Percentiles rank a stretch among this genome's conserved stretches.
phyloP scores from a whole-genome alignment of 805 yeast species.

The Saccharomycopsis fibuligera region DNA sequence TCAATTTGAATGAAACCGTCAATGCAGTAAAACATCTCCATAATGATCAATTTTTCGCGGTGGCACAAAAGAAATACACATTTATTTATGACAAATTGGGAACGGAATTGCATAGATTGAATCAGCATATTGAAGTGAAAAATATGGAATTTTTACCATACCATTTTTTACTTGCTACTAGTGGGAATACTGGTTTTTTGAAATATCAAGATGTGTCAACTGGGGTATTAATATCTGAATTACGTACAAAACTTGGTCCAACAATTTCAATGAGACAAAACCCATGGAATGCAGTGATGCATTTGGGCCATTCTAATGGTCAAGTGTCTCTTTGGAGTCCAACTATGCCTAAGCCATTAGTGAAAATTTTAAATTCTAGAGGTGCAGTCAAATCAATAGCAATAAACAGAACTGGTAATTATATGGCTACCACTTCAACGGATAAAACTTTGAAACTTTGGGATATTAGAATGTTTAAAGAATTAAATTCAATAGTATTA shows the following conservation, averaged over 20 bases:
- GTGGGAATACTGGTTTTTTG: slow-evolving; percentile 83
- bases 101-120: slow-evolving; percentile 82
- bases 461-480: slow-evolving; percentile 85
- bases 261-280: slow-evolving; percentile 83
- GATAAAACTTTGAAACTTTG: slow-evolving; percentile 82
- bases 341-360: slow-evolving; percentile 76
- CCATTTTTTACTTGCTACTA: slow-evolving; percentile 79
- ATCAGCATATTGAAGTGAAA: slow-evolving; percentile 83
- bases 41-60: slow-evolving; percentile 91
- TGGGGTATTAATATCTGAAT: slow-evolving; percentile 77
- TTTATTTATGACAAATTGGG: slow-evolving; percentile 91
- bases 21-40: slow-evolving; percentile 87
- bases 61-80: slow-evolving; percentile 91
- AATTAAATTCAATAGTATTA: slow-evolving; percentile 48
- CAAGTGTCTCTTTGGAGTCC: slow-evolving; percentile 94
- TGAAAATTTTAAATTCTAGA: slow-evolving; percentile 67
- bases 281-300: slow-evolving; percentile 94
- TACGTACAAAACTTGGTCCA: slow-evolving; percentile 85
- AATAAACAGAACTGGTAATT: slow-evolving; percentile 83
- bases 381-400: slow-evolving; percentile 88
- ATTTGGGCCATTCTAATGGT: slow-evolving; percentile 90
- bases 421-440: slow-evolving; percentile 90
- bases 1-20: slow-evolving; percentile 82
- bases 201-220: slow-evolving; percentile 95
- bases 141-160: slow-evolving; percentile 84